These are phyloP conservation scores for Saccharum officinarum DNA, from an alignment of 176 grass and related monocot genomes.

Conservation along the genomic window DNA sequence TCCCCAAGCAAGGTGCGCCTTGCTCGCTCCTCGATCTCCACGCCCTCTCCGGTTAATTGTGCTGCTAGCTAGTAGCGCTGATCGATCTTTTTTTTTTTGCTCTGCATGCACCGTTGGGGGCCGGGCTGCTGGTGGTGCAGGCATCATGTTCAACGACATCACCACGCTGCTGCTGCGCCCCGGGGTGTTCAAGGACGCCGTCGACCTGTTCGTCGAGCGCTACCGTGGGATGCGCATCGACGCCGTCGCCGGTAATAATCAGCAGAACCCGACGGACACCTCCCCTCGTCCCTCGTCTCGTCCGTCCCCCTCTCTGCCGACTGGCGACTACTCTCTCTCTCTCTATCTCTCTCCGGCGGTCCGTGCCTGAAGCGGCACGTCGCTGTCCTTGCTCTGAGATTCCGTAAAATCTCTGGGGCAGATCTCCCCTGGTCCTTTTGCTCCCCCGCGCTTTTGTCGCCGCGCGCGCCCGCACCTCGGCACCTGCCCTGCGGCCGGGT, in stretches of 20 bases:
- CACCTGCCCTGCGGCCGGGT: background rate
- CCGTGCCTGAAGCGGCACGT: background rate
- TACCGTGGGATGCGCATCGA: slow-evolving; percentile 71
- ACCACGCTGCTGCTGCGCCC: slow-evolving; percentile 85
- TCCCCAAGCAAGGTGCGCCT: slow-evolving; percentile 72
- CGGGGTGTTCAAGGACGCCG: slow-evolving; percentile 78
- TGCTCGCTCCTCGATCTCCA: background rate
- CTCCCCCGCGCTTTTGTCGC: slow-evolving; percentile 47
- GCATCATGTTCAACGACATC: slow-evolving; percentile 99
- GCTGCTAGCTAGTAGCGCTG: background rate
- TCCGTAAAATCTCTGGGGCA: slow-evolving; percentile 55
- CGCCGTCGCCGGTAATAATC: slow-evolving; percentile 74
- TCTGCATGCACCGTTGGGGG: background rate
- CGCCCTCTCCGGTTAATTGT: background rate
- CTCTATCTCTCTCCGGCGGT: background rate
- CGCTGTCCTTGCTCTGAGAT: slow-evolving; percentile 43
- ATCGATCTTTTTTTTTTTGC: background rate
- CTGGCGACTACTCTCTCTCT: background rate
- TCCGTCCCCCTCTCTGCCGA: background rate
- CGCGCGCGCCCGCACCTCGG: background rate
- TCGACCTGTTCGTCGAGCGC: slow-evolving; percentile 88
- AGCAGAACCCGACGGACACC: background rate
- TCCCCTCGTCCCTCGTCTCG: background rate
- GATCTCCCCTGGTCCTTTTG: slow-evolving; percentile 56
- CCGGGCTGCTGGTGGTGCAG: slow-evolving; percentile 13